Evolutionary conservation across 2,329 filamentous ascomycete species (phyloP), one percentile per base, ranked within the genome.

Genomic region (Fusarium irregulare): DNA sequence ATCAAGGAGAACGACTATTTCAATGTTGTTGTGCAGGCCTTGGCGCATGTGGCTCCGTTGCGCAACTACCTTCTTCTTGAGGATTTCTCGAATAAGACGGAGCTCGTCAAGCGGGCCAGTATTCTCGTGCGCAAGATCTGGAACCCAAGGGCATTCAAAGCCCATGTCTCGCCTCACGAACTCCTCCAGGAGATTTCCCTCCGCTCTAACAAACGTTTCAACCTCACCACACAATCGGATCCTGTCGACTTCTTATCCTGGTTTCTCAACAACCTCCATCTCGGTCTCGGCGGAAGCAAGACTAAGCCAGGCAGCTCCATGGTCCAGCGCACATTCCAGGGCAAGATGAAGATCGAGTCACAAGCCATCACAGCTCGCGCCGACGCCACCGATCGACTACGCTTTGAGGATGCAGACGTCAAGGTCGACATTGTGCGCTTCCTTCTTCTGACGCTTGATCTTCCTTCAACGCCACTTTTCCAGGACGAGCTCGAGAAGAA

Each of bases 1-100:
- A 98, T 99, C 86, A 99, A 99, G 81, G 93, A 96, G 62, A 99
- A 99, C 82, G 96, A 99, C 83, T 99, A 99, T 82, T 87, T 98
- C 77, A 99, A 99, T 78, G 95, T 97, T 27, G 88, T 98, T 5
- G 91, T 97, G 50, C 96, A 99, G 80, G 91, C 94, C 9, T 86
- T 99, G 40, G 91, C 95, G 4, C 96, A 99, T 80, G 93, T 98
- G 27, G 85, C 90, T 21, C 95, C 96, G 6, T 84, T 99, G 72
- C 90, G 96, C 34, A 98, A 98, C 79, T 98, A 90, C 82, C 90
- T 98, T 78, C 89, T 99, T 76, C 87, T 98, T 2, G 93, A 97
- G 77, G 88, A 97, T 73, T 91, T 98, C 54, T 86, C 86, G 13
- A 87, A 86, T 61, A 90, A 80, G 28, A 73, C 93, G 4, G 94